Evolutionary conservation across 306 rosid genomes (phyloP).

Genomic region (Crataegus laevigata): DNA sequence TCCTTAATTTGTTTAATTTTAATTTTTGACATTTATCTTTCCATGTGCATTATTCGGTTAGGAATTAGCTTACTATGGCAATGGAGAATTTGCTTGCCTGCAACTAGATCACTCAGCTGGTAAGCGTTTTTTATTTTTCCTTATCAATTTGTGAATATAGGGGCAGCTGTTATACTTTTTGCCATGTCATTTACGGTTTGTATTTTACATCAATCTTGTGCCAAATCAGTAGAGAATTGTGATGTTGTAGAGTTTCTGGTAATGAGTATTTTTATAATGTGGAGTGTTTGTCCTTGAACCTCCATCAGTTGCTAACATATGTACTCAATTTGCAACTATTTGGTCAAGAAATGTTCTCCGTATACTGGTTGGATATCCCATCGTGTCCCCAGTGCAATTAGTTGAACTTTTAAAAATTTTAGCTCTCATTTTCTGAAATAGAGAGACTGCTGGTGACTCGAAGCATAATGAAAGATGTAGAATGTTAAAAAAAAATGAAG

Average conservation of each 20-base stretch:
- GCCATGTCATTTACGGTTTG: neutral
- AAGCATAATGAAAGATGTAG: neutral
- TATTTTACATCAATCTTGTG: neutral
- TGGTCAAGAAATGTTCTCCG: neutral
- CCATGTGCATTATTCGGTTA: neutral
- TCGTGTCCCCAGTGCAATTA: too few relatives aligned
- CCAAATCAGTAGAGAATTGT: neutral
- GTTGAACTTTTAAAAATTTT: too few relatives aligned
- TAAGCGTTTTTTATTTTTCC: neutral
- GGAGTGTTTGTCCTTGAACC: neutral
- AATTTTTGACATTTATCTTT: neutral
- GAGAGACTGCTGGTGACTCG: neutral
- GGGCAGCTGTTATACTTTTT: neutral
- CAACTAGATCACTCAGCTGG: neutral
- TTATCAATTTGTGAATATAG: neutral
- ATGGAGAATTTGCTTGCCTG: neutral
- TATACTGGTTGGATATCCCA: neutral
- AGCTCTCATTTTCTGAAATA: neutral
- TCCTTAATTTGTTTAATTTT: neutral
- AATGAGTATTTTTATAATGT: neutral
- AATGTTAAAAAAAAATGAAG: neutral
- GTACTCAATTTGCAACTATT: neutral
- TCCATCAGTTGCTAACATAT: neutral
- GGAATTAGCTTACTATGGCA: conserved; percentile 3
- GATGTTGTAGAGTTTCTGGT: neutral